Evolutionary conservation across 2,329 filamentous ascomycete species (phyloP), one percentile per base, ranked within the genome.

Genomic region (Exophiala sideris): DNA sequence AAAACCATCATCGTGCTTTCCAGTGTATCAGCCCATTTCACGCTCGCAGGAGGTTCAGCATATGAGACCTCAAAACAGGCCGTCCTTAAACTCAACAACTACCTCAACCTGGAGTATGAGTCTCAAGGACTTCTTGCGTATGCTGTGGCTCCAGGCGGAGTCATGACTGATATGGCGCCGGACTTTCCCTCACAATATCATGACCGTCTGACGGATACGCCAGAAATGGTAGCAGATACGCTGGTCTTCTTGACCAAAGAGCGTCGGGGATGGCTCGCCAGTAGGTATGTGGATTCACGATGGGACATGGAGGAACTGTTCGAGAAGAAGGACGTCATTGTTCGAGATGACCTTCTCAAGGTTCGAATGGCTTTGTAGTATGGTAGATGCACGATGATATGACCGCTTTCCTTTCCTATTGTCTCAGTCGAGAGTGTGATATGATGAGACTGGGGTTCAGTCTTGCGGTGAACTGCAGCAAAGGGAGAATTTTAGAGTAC

Each of bases 1-100:
- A 61, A 60, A 48, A 64, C 58, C 3, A 38, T 64, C 52, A 67
- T 81, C 56, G 69, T 70, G 36, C 55, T 74, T 3, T 64, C 70
- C 29, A 77, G 73, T 50, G 65, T 68, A 33, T 75, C 73, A 2
- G 76, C 71, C 1, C 65, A 72, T 33, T 38, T 64, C 6, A 57
- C 68, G 3, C 45, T 47, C 0, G 65, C 65, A 0, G 70, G 70
- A 2, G 72, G 67, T 0, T 76, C 73, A 9, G 70, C 69, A 0
- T 81, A 81, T 60, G 74, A 78, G 61, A 68, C 68, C 2, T 66
- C 68, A 42, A 80, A 80, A 60, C 69, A 79, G 39, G 50, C 74
- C 0, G 58, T 76, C 1, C 66, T 71, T 48, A 71, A 76, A 8
- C 63, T 80, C n/a, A 73, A 70, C 14, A 73, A 81, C 61, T 78